phyloP scores from a whole-genome alignment of 371 early-diverging fungal genomes.

The Ordospora pajunii region DNA sequence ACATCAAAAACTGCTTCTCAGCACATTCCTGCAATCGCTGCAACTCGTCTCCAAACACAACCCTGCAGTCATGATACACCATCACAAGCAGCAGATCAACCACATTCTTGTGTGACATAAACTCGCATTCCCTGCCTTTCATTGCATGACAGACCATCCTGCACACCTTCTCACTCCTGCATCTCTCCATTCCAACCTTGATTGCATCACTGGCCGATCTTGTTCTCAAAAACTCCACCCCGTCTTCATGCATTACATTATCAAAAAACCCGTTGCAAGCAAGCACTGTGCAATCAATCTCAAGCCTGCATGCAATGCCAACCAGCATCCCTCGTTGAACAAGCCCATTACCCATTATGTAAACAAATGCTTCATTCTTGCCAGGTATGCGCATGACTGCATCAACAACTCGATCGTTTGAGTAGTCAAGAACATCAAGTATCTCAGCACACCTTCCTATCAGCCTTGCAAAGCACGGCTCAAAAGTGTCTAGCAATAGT shows the following conservation, averaged over 20 bases:
- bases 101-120: neutral
- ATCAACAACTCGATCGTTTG: neutral
- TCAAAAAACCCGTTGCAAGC: neutral
- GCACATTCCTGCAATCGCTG: neutral
- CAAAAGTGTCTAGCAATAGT: neutral
- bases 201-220: neutral
- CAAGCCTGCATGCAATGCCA: neutral
- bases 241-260: neutral
- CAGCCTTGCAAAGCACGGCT: neutral
- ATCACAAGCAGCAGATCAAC: neutral
- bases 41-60: neutral
- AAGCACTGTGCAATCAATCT: neutral
- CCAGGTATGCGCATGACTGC: neutral
- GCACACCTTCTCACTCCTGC: neutral
- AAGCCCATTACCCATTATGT: neutral
- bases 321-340: neutral
- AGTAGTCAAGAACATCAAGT: neutral
- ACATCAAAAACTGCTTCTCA: neutral
- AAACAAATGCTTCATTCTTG: neutral
- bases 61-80: neutral
- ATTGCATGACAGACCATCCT: neutral
- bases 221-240: neutral
- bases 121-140: neutral
- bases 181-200: neutral
- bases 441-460: neutral